These are phyloP conservation scores for Nicotiana sylvestris DNA, from an alignment of 257 asterid genomes.

Conservation along the genomic window DNA sequence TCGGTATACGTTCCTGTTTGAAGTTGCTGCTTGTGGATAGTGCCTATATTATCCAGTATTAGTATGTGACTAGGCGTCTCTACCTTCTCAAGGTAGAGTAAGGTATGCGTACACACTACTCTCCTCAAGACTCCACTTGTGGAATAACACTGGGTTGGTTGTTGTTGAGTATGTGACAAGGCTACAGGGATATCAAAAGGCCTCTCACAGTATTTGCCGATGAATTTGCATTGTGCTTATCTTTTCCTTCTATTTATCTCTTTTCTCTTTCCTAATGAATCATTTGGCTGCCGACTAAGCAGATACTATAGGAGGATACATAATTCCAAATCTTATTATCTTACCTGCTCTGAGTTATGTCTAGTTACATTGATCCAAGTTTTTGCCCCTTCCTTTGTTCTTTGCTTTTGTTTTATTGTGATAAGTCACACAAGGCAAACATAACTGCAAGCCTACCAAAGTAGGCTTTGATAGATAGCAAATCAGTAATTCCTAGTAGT, in stretches of 20 bases:
- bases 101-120: too few species aligned
- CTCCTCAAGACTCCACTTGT: too few species aligned
- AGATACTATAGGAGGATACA: neutral
- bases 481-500: neutral
- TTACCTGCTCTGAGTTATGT: neutral
- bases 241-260: neutral
- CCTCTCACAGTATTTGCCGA: neutral
- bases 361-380: too few species aligned
- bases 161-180: neutral
- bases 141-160: too few species aligned
- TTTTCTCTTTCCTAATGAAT: neutral
- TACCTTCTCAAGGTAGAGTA: too few species aligned
- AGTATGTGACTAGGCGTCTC: neutral
- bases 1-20: neutral
- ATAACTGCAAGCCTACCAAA: neutral
- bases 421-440: neutral
- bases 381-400: neutral
- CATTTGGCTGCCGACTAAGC: neutral
- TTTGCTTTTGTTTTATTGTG: neutral
- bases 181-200: neutral
- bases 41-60: neutral
- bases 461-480: neutral
- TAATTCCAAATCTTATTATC: neutral
- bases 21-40: neutral
- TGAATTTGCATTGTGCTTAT: neutral